These are phyloP conservation scores for Xylaria bambusicola DNA, from an alignment of 495 filamentous ascomycete species.

Conservation along the genomic window DNA sequence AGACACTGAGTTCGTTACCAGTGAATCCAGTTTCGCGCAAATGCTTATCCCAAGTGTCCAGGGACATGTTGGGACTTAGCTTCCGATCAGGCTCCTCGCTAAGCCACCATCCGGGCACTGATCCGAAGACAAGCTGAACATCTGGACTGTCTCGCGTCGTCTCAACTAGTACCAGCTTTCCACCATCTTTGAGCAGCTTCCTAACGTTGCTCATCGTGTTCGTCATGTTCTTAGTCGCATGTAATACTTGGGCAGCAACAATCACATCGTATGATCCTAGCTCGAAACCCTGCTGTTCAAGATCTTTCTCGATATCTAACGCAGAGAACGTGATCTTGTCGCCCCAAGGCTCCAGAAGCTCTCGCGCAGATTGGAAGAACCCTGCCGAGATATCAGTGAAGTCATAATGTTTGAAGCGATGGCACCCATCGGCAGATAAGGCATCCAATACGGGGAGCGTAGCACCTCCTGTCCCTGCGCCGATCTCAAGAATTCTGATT, in stretches of 20 bases:
- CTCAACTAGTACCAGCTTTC: slow-evolving; percentile 38
- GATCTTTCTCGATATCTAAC: slow-evolving; percentile 41
- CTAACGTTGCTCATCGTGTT: slow-evolving; percentile 42
- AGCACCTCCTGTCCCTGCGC: slow-evolving; percentile 40
- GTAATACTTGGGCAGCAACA: slow-evolving; percentile 34
- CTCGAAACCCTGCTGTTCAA: slow-evolving; percentile 26
- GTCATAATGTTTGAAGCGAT: slow-evolving; percentile 31
- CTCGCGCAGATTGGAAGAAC: slow-evolving; percentile 43
- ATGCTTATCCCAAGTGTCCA: slow-evolving; percentile 36
- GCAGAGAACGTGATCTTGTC: slow-evolving; percentile 29
- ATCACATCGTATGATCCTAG: slow-evolving; percentile 22
- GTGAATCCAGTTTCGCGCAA: slow-evolving; percentile 41
- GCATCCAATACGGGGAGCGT: slow-evolving; percentile 13
- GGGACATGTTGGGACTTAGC: slow-evolving; percentile 34
- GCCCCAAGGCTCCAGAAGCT: slow-evolving; percentile 6
- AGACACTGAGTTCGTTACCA: slow-evolving; percentile 39
- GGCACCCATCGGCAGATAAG: slow-evolving; percentile 9
- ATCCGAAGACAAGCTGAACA: slow-evolving; percentile 33
- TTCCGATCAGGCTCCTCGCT: slow-evolving; percentile 38
- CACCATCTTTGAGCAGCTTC: slow-evolving; percentile 43
- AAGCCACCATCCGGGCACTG: slow-evolving; percentile 50
- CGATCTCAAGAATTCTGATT: slow-evolving; percentile 43
- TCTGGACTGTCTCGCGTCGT: slow-evolving; percentile 34
- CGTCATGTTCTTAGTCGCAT: slow-evolving; percentile 41
- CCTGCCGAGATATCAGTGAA: slow-evolving; percentile 54